These are phyloP conservation scores for Przewalskia tangutica DNA, from an alignment of 257 asterid species.

Conservation along the genomic window DNA sequence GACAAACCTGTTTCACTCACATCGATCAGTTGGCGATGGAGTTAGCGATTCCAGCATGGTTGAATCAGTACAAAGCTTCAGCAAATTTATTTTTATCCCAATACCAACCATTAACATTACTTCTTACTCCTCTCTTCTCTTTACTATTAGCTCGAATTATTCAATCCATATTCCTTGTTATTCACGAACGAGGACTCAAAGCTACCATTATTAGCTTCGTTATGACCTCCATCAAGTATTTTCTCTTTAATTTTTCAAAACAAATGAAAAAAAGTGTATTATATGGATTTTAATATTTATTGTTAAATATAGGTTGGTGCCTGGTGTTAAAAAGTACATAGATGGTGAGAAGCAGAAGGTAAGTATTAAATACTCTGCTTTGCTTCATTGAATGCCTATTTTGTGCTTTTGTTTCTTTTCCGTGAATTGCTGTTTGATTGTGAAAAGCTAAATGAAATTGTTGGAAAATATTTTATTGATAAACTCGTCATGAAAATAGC, in stretches of 20 bases:
- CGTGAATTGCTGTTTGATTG: not conserved
- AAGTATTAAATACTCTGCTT: not conserved
- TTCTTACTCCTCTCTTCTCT: slow-evolving; percentile 41
- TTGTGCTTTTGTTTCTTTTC: not conserved
- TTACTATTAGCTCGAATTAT: slow-evolving; percentile 39
- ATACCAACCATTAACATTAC: slow-evolving; percentile 58
- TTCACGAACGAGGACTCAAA: slow-evolving; percentile 63
- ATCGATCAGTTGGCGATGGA: slow-evolving; percentile 32
- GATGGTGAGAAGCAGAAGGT: slow-evolving; percentile 85
- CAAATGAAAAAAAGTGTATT: not conserved
- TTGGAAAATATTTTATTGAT: no score
- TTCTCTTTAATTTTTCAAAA: not conserved
- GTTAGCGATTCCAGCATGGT: slow-evolving; percentile 17
- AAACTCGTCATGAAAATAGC: no score
- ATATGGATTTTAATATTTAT: not conserved
- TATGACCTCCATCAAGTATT: slow-evolving; percentile 57
- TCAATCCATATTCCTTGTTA: slow-evolving; percentile 29
- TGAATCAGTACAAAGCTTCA: slow-evolving; percentile 44
- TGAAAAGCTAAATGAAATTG: not conserved
- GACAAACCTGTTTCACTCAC: not conserved
- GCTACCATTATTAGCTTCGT: slow-evolving; percentile 38
- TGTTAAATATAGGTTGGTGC: slow-evolving; percentile 47
- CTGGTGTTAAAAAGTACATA: slow-evolving; percentile 63
- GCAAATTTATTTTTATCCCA: slow-evolving; percentile 48
- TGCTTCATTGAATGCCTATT: not conserved